phyloP scores from a whole-genome alignment of 192 early-diverging fungal genomes.

The Entomortierella lignicola region DNA sequence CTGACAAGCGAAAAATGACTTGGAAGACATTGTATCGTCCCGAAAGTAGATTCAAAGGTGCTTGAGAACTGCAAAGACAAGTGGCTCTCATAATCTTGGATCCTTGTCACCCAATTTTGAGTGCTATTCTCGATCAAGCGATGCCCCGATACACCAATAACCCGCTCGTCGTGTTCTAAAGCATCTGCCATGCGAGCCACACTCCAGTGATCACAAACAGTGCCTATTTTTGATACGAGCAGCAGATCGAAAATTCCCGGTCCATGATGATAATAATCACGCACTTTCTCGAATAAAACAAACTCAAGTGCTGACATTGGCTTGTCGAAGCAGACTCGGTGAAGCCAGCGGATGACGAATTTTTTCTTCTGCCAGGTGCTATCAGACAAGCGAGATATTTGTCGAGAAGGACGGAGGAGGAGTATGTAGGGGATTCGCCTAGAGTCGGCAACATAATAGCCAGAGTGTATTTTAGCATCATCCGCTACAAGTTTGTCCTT shows the following conservation, averaged over 20 bases:
- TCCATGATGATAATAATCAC: constrained; percentile 78
- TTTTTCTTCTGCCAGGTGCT: constrained; percentile 76
- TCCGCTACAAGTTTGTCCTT: not conserved
- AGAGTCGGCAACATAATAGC: constrained; percentile 69
- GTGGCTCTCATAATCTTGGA: constrained; percentile 65
- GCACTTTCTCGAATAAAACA: constrained; percentile 85
- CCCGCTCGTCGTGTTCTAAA: constrained; percentile 83
- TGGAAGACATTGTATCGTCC: constrained; percentile 23
- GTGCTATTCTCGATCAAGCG: constrained; percentile 89
- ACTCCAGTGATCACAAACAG: constrained; percentile 74
- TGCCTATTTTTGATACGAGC: constrained; percentile 89
- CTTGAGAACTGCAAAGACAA: constrained; percentile 18
- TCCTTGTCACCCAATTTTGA: constrained; percentile 83
- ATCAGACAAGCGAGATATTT: not conserved
- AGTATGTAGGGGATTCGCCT: constrained; percentile 71
- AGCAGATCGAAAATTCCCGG: constrained; percentile 84
- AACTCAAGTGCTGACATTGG: constrained; percentile 88
- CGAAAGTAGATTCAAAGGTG: constrained; percentile 23
- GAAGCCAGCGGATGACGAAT: constrained; percentile 89
- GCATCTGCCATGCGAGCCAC: constrained; percentile 84
- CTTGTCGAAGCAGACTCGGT: constrained; percentile 80
- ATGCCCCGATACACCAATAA: constrained; percentile 96
- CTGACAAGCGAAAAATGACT: constrained; percentile 24
- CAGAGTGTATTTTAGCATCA: constrained; percentile 61
- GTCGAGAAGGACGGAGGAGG: constrained; percentile 76